These are phyloP conservation scores for Pleurotus tuoliensis DNA, from an alignment of 768 basidiomycete species.

Conservation along the genomic window DNA sequence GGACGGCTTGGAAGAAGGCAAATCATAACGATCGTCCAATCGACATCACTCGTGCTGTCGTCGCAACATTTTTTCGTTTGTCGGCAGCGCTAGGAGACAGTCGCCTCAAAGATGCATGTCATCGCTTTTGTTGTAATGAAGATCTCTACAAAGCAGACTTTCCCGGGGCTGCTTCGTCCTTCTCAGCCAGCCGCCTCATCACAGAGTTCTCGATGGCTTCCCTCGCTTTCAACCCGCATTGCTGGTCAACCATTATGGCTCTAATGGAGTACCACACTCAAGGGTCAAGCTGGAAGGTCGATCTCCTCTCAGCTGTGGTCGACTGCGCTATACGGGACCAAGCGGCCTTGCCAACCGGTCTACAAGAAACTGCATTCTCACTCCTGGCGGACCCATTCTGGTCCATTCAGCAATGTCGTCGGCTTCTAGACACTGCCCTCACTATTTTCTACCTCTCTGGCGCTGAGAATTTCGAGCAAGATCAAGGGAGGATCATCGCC, in stretches of 20 bases:
- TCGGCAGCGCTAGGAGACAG: conserved; percentile 35
- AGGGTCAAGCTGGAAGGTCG: conserved; percentile 19
- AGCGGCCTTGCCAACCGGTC: conserved; percentile 24
- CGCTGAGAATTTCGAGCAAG: conserved; percentile 22
- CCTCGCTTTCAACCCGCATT: conserved; percentile 21
- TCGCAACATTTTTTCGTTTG: conserved; percentile 42
- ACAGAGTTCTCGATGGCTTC: conserved; percentile 30
- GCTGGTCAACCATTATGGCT: conserved; percentile 26
- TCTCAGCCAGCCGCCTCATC: conserved; percentile 28
- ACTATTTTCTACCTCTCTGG: conserved; percentile 31
- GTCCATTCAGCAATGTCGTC: conserved; percentile 26
- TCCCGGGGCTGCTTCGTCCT: neutral
- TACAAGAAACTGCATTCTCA: conserved; percentile 26
- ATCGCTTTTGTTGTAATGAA: conserved; percentile 23
- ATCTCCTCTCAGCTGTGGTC: conserved; percentile 19
- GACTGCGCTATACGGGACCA: conserved; percentile 24
- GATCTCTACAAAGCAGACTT: conserved; percentile 21
- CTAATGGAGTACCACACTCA: conserved; percentile 21
- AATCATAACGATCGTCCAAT: conserved; percentile 11
- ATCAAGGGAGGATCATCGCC: conserved; percentile 28
- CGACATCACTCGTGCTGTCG: conserved; percentile 32
- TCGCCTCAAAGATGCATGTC: conserved; percentile 32
- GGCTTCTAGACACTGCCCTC: conserved; percentile 35
- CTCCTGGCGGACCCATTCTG: conserved; percentile 31
- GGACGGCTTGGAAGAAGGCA: conserved; percentile 34